Conservation (phyloP, 495 filamentous ascomycete genomes). For the Penicillium steckii region DNA sequence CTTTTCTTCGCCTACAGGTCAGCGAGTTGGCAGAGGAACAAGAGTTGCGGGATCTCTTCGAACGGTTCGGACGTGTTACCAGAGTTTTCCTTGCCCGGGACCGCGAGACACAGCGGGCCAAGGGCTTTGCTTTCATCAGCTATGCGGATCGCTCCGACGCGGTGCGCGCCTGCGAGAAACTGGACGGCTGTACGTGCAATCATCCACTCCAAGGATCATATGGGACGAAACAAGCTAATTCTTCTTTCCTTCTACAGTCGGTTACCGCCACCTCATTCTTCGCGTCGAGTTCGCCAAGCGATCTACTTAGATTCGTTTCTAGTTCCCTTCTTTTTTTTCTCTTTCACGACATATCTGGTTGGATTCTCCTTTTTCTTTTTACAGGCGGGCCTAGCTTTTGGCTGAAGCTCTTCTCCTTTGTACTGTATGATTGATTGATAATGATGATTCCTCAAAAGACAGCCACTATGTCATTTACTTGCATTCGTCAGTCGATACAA, state of each 20-base stretch:
- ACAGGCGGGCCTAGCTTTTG: slow-evolving; percentile 35
- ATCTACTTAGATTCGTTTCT: slow-evolving; percentile 49
- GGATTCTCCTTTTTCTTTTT: slow-evolving; percentile 29
- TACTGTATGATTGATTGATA: slow-evolving; percentile 47
- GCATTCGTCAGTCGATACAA: slow-evolving; percentile 35
- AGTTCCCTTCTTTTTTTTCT: too few relatives aligned
- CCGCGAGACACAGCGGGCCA: slow-evolving; percentile 87
- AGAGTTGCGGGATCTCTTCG: slow-evolving; percentile 96
- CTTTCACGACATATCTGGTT: slow-evolving; percentile 26
- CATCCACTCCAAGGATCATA: not conserved
- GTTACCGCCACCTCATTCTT: slow-evolving; percentile 86
- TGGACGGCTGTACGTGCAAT: slow-evolving; percentile 81
- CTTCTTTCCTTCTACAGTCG: slow-evolving; percentile 46
- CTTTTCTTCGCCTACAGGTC: slow-evolving; percentile 57
- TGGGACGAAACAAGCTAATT: slow-evolving; percentile 19
- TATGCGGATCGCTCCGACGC: slow-evolving; percentile 88
- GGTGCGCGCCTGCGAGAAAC: slow-evolving; percentile 88
- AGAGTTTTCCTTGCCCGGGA: slow-evolving; percentile 97
- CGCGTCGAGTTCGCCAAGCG: slow-evolving; percentile 92
- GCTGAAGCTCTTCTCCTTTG: slow-evolving; percentile 39
- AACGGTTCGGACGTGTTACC: slow-evolving; percentile 92
- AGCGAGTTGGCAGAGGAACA: slow-evolving; percentile 95
- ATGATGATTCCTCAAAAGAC: slow-evolving; percentile 43
- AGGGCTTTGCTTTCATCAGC: slow-evolving; percentile 98
- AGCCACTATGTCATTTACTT: slow-evolving; percentile 39